These are phyloP conservation scores for Diplodia sapinea DNA, from an alignment of 2,329 filamentous ascomycete species.

Conservation along the genomic window DNA sequence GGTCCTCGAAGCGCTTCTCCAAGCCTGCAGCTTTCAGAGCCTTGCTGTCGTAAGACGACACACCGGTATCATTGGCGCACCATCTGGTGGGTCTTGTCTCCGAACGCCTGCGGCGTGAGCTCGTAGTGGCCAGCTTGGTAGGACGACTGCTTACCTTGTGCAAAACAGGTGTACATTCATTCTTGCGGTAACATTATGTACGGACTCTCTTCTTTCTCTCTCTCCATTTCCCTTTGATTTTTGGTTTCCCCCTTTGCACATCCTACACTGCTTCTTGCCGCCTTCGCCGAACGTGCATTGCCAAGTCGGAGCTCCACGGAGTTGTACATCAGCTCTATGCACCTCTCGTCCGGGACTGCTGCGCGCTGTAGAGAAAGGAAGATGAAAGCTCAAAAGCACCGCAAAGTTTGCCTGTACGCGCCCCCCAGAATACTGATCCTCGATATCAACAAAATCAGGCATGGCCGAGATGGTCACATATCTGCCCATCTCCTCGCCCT, in stretches of 20 bases:
- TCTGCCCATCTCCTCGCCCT: slow-evolving; percentile 76
- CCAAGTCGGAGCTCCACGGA: not conserved
- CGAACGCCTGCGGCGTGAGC: not conserved
- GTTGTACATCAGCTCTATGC: slow-evolving; percentile 34
- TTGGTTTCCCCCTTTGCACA: not conserved
- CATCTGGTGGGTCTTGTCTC: slow-evolving; percentile 46
- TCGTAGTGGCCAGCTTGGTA: not conserved
- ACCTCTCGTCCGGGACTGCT: slow-evolving; percentile 22
- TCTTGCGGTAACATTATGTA: slow-evolving; percentile 50
- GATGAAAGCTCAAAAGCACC: not conserved
- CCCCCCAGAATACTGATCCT: slow-evolving; percentile 21
- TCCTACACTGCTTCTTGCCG: not conserved
- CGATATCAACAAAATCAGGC: slow-evolving; percentile 38
- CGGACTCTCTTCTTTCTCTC: slow-evolving; percentile 34
- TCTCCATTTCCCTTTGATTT: not conserved
- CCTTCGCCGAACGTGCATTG: not conserved
- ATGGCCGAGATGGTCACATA: slow-evolving; percentile 81
- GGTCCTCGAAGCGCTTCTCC: too few relatives aligned
- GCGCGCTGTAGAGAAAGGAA: not conserved
- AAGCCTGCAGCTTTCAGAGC: too few relatives aligned
- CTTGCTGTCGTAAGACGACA: too few relatives aligned
- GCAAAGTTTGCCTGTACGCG: slow-evolving; percentile 34
- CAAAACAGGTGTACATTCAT: slow-evolving; percentile 50
- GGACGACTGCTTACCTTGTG: slow-evolving; percentile 24
- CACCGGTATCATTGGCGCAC: too few relatives aligned